phyloP scores from a whole-genome alignment of 108 stramenopile genomes.

The Fistulifera solaris region DNA sequence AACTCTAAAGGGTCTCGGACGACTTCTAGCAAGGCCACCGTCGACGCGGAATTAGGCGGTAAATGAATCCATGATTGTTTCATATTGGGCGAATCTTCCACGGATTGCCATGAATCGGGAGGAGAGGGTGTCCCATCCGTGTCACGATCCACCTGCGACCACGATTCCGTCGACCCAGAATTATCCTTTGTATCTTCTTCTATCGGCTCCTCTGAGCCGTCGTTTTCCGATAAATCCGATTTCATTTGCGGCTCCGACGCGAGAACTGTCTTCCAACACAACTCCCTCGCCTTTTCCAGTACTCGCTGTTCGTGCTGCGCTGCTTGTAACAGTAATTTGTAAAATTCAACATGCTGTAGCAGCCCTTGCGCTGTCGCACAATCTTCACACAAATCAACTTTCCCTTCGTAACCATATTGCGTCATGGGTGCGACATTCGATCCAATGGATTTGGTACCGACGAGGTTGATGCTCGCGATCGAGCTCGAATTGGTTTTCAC shows the following conservation, averaged over 20 bases:
- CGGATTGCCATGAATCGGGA: not conserved
- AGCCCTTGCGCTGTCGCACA: constrained; percentile 64
- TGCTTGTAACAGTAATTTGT: constrained; percentile 41
- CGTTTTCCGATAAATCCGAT: not conserved
- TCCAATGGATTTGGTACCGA: constrained; percentile 19
- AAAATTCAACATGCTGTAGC: constrained; percentile 44
- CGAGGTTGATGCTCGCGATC: not conserved
- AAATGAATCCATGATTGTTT: constrained; percentile 9
- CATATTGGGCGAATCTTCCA: not conserved
- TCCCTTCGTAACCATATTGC: constrained; percentile 67
- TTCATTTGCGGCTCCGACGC: not conserved
- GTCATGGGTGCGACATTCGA: constrained; percentile 39
- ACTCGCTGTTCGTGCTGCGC: constrained; percentile 51
- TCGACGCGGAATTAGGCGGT: constrained; percentile 13
- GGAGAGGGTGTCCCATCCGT: constrained; percentile 1
- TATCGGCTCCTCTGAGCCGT: not conserved
- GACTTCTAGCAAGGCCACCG: constrained; percentile 24
- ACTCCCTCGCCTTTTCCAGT: constrained; percentile 20
- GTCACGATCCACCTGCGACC: not conserved
- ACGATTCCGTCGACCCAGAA: not conserved
- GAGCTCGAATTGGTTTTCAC: not conserved
- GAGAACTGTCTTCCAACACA: constrained; percentile 15
- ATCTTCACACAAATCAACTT: constrained; percentile 50
- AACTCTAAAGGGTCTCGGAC: constrained; percentile 28
- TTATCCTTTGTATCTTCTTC: not conserved